phyloP scores from a whole-genome alignment of 2,329 filamentous ascomycete species.

The Reticulascus tulasneorum region DNA sequence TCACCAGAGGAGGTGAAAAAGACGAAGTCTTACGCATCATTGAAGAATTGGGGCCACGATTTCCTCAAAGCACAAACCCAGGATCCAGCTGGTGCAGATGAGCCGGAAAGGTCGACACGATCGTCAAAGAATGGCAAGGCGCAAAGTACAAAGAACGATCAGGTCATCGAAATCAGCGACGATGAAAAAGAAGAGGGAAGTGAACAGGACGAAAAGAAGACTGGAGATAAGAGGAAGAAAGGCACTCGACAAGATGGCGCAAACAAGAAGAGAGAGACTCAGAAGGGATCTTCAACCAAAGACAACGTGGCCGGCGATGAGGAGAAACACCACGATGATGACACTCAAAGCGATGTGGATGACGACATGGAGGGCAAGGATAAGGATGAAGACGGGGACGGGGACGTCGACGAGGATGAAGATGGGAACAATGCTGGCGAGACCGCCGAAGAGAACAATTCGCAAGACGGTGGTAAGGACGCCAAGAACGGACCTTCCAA shows the following conservation, averaged over 20 bases:
- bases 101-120: too few relatives aligned
- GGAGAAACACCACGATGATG: slow-evolving; percentile 4
- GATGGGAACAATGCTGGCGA: slow-evolving; percentile 7
- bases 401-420: slow-evolving; percentile 11
- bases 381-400: slow-evolving; percentile 7
- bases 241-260: slow-evolving; percentile 13
- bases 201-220: slow-evolving; percentile 11
- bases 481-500: slow-evolving; percentile 28
- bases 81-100: slow-evolving; percentile 1
- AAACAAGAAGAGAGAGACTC: slow-evolving; percentile 18
- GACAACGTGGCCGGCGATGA: slow-evolving; percentile 15
- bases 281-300: slow-evolving; percentile 13
- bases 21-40: slow-evolving; percentile 51
- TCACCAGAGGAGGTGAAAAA: slow-evolving; percentile 37
- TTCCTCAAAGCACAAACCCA: slow-evolving; percentile 35
- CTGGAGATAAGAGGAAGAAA: slow-evolving; percentile 11
- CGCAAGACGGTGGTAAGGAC: slow-evolving; percentile 6
- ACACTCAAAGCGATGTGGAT: too few relatives aligned
- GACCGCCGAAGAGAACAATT: slow-evolving; percentile 12
- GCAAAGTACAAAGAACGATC: slow-evolving; percentile 11
- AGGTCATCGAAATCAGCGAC: slow-evolving; percentile 15
- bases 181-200: slow-evolving; percentile 17
- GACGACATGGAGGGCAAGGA: slow-evolving; percentile 12
- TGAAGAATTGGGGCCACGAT: slow-evolving; percentile 62
- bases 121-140: slow-evolving; percentile 11